phyloP scores from a whole-genome alignment of 208 protist species.

The Leishmania arabica region DNA sequence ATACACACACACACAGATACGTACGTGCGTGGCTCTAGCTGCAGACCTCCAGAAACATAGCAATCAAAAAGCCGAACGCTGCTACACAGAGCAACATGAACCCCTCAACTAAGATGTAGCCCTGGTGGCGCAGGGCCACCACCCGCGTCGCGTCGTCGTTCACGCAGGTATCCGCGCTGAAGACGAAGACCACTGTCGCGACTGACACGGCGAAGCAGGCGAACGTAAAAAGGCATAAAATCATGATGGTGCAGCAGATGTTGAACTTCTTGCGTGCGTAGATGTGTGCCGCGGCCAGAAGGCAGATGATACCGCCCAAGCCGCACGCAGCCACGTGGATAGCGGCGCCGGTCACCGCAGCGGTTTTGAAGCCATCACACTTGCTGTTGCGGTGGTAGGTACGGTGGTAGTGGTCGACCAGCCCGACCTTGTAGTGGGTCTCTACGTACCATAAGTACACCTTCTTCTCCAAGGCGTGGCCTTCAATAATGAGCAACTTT shows the following conservation, averaged over 20 bases:
- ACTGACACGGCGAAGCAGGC: constrained; percentile 13
- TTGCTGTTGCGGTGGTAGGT: constrained; percentile 5
- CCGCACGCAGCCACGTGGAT: constrained; percentile 21
- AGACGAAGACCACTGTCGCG: constrained; percentile 14
- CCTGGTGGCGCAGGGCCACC: constrained; percentile 9
- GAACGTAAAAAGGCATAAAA: constrained; percentile 22
- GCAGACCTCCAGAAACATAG: constrained; percentile 22
- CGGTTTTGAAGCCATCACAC: constrained; percentile 5
- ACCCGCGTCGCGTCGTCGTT: neutral
- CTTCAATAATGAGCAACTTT: neutral
- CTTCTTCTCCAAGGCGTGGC: constrained; percentile 4
- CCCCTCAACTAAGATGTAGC: constrained; percentile 38
- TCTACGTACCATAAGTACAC: constrained; percentile 29
- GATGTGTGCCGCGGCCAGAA: constrained; percentile 22
- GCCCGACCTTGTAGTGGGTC: constrained; percentile 5
- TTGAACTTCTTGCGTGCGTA: constrained; percentile 16
- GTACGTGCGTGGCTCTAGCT: constrained; percentile 2
- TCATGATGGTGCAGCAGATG: constrained; percentile 30
- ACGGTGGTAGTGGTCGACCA: constrained; percentile 3
- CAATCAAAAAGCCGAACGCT: constrained; percentile 35
- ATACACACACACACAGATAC: neutral
- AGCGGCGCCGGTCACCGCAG: constrained; percentile 5
- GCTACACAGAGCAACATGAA: constrained; percentile 35
- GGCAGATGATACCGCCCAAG: constrained; percentile 7
- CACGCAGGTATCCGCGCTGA: constrained; percentile 6